A percentile compares a stretch with the other conserved stretches of the same genome.
Conservation (phyloP, 768 basidiomycete species). For the Xerocomellus chrysenteron region DNA sequence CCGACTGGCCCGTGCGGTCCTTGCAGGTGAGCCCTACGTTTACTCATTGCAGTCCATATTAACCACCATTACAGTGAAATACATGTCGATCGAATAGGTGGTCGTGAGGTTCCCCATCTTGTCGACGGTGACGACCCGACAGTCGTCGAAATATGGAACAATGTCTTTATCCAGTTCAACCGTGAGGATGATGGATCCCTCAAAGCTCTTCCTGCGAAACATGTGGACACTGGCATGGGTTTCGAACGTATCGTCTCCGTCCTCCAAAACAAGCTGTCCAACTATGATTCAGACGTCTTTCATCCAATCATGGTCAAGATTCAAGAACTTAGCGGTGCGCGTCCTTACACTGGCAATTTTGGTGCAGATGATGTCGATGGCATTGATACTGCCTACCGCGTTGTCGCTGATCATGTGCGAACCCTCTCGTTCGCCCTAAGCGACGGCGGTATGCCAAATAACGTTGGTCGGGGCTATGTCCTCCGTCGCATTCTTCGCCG, state of each 20-base stretch:
- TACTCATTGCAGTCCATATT: neutral
- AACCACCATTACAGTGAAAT: conserved; percentile 64
- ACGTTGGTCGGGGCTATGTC: conserved; percentile 97
- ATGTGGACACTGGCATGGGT: conserved; percentile 99
- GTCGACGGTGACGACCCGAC: conserved; percentile 97
- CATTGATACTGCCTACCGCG: conserved; percentile 96
- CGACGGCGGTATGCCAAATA: conserved; percentile 95
- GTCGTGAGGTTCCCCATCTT: conserved; percentile 87
- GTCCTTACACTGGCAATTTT: conserved; percentile 86
- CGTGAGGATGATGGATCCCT: conserved; percentile 87
- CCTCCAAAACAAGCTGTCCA: conserved; percentile 87
- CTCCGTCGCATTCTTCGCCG: conserved; percentile 88
- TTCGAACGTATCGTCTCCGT: conserved; percentile 97
- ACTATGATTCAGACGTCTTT: conserved; percentile 98
- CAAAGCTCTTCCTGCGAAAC: conserved; percentile 80
- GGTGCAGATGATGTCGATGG: conserved; percentile 95
- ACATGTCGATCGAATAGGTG: conserved; percentile 96
- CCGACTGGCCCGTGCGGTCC: conserved; percentile 97
- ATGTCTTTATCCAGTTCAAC: conserved; percentile 99
- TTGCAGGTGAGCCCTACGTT: conserved; percentile 58
- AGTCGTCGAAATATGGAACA: conserved; percentile 99
- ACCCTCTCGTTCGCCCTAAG: conserved; percentile 95
- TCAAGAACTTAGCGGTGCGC: conserved; percentile 83
- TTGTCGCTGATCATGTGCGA: conserved; percentile 94
- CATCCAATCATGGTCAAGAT: conserved; percentile 84